phyloP scores from a whole-genome alignment of 1,284 basidiomycete species.

The Polyporus tsugae region DNA sequence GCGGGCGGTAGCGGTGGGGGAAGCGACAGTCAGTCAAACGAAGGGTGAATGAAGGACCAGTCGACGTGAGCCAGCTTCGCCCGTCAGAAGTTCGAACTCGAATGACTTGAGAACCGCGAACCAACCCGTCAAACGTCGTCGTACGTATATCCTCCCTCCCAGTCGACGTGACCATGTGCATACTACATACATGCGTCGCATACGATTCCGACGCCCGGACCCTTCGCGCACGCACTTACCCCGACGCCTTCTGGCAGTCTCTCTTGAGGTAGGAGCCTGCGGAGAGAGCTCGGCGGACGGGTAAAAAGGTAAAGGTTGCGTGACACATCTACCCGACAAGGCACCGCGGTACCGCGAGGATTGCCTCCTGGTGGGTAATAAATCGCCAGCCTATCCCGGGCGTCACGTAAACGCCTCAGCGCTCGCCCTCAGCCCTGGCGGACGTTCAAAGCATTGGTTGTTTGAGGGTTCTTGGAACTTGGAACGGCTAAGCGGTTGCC shows the following conservation, averaged over 20 bases:
- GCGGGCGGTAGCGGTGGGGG: not conserved
- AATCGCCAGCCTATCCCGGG: not conserved
- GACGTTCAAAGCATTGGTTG: not conserved
- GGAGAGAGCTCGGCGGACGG: not conserved
- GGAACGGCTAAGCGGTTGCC: not conserved
- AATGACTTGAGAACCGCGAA: not conserved
- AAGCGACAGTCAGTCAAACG: not conserved
- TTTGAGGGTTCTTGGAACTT: not conserved
- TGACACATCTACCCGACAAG: constrained; percentile 2
- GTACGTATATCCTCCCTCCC: not conserved
- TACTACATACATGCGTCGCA: not conserved
- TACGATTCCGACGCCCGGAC: not conserved
- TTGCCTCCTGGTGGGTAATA: not conserved
- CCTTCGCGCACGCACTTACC: not conserved
- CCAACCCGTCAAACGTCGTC: not conserved
- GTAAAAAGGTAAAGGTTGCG: not conserved
- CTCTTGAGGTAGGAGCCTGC: not conserved
- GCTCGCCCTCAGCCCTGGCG: too few species aligned
- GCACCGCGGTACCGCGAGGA: constrained; percentile 3
- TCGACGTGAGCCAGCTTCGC: not conserved
- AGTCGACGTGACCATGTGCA: not conserved
- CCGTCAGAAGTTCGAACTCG: not conserved
- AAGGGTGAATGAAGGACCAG: not conserved
- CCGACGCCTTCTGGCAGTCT: not conserved
- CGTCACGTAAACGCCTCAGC: constrained; percentile 1